Evolutionary conservation across 2,329 filamentous ascomycete species (phyloP), one percentile per base, ranked within the genome.

Genomic region (Xylariaceae sp.): DNA sequence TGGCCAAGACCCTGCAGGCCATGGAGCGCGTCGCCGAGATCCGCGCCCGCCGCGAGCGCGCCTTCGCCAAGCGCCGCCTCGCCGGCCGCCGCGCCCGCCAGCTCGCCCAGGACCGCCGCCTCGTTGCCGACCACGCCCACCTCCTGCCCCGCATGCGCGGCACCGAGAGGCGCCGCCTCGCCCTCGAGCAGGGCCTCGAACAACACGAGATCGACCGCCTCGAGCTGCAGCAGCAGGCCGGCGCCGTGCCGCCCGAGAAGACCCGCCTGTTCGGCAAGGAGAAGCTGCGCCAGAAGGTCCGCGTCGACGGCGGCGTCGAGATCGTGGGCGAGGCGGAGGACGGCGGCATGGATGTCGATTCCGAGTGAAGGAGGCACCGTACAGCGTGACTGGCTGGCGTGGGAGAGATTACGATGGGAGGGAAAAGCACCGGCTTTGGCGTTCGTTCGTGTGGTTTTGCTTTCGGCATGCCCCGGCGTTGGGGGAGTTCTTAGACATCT

Each of bases 1-100:
- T 96, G 62, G 83, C 85, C 67, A 91, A 89, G 70, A 98, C 95
- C 16, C 82, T 98, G 75, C 86, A 89, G 72, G 93, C 93, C 65
- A 99, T 99, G 92, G 83, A 91, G 77, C 85, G 93, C 62, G 88
- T 98, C 67, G 81, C 85, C 68, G 93, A 97, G 81, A 93, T 98
- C 76, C 83, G 92, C 52, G 76, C 85, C 56, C 85, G 87, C 72
- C 85, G 95, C 71, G 93, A 98, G 82, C 85, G 91, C 66, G 89
- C 89, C 64, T 96, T 97, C 79, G 97, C 96, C 82, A 93, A 91
- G 85, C 88, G 89, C 72, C 88, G 95, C 73, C 92, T 98, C 90
- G 87, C 87, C 50, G 93, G 93, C 74, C 96, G 96, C 79, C 88
- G 89, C 77, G 89, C 89, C 75, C 84, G 87, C 71, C 87, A 95